Evolutionary conservation across 2,329 filamentous ascomycete species (phyloP).

Genomic region (Colletotrichum sp.): DNA sequence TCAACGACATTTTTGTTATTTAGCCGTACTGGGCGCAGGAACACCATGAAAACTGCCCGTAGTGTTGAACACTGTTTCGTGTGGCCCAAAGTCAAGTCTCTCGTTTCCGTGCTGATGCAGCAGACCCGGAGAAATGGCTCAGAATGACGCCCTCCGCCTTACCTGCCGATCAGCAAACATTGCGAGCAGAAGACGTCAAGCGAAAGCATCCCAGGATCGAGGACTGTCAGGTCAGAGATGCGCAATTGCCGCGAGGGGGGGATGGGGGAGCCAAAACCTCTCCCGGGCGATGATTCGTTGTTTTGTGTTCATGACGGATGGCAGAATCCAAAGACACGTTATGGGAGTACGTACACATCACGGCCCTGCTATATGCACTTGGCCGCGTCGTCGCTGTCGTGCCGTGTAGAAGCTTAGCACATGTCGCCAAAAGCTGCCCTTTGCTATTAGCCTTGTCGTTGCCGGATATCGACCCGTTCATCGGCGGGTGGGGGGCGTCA

Average conservation of each 20-base stretch:
- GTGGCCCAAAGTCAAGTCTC: neutral
- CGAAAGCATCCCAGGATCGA: neutral
- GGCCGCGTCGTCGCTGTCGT: neutral
- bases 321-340: neutral
- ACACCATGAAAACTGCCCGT: neutral
- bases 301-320: neutral
- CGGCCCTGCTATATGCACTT: neutral
- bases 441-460: neutral
- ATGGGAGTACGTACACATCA: neutral
- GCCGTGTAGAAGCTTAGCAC: constrained; percentile 15
- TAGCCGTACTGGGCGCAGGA: neutral
- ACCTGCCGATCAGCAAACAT: constrained; percentile 1
- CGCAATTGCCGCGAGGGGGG: neutral
- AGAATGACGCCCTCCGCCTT: neutral
- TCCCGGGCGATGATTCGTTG: neutral
- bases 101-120: neutral
- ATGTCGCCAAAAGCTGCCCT: neutral
- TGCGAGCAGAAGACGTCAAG: constrained; percentile 13
- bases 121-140: neutral
- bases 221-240: constrained; percentile 4
- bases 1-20: neutral
- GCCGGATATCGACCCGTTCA: neutral
- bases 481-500: constrained; percentile 4
- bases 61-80: neutral
- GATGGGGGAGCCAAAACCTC: neutral